Evolutionary conservation across 2,329 filamentous ascomycete species (phyloP), one percentile per base, ranked within the genome.

Genomic region (Ophidiomyces ophidiicola): DNA sequence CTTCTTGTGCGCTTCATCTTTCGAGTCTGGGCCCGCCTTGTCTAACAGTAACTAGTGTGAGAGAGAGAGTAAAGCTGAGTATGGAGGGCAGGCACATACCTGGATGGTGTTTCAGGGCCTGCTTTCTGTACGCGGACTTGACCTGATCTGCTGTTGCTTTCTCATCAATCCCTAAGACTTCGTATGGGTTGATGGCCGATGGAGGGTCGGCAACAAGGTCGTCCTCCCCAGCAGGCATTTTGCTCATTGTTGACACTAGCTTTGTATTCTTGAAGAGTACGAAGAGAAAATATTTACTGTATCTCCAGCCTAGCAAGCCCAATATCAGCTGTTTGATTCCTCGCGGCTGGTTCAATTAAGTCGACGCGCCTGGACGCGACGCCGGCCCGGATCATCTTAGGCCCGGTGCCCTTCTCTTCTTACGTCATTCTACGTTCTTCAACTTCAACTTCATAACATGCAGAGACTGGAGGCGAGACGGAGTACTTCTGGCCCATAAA

Each of bases 91-190:
- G 39, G 42, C 32, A 4, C 6, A 4, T 71, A 88, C 81, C 81
- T 51, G 83, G 83, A 53, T 98, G 90, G 51, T 87, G 74, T 59
- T 78, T 86, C 43, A 98, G 69, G 3, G 90, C 90, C 36, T 81
- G 76, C 58, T 92, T 94, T 55, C 85, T 82, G 66, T 98, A 98
- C 12, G 88, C 85, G 12, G 76, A 77, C 59, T 92, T 94, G 64
- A 98, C 74, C 53, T 94, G 75, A 46, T 85, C 77, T 28, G 76
- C 64, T 0, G 81, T 82, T 10, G 86, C 86, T 37, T 73, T 67
- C 44, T 75, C 74, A 25, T 78, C 70, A 28, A 98, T 60, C 15
- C 69, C 73, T 6, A 98, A 76, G 39, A 88, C 74, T 51, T 78
- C 73, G 55, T 98, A 98, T 0, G 90, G 88, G 50, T 77, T 61